Evolutionary conservation across 2,329 filamentous ascomycete species (phyloP).

Genomic region (Cordyceps sp.): DNA sequence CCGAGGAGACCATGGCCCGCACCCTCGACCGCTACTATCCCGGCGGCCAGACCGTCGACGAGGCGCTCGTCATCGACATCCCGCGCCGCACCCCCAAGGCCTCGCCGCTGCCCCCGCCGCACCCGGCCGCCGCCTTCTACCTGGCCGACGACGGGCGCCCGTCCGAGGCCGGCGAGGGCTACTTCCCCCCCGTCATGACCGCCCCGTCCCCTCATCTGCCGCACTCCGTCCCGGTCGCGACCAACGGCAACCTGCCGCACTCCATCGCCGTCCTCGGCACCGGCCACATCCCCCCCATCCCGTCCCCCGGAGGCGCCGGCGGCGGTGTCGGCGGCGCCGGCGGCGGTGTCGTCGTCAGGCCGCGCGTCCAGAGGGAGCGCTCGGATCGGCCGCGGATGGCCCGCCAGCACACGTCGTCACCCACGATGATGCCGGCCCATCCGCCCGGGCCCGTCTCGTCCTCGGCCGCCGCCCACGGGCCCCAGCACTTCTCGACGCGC

Average conservation of each 20-base stretch:
- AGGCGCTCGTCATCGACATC: slow-evolving; percentile 82
- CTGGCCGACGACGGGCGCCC: slow-evolving; percentile 47
- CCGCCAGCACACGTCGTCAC: slow-evolving; percentile 67
- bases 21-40: slow-evolving; percentile 73
- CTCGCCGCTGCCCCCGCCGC: slow-evolving; percentile 44
- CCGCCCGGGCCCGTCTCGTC: slow-evolving; percentile 16
- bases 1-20: slow-evolving; percentile 68
- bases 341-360: slow-evolving; percentile 9
- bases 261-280: slow-evolving; percentile 71
- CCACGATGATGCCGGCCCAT: slow-evolving; percentile 34
- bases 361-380: slow-evolving; percentile 38
- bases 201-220: slow-evolving; percentile 23
- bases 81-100: slow-evolving; percentile 66
- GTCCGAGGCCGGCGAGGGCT: slow-evolving; percentile 56
- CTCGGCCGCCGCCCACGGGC: slow-evolving; percentile 13
- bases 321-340: slow-evolving; percentile 20
- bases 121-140: slow-evolving; percentile 30
- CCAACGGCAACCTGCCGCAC: slow-evolving; percentile 23
- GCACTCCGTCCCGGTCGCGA: slow-evolving; percentile 19
- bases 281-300: slow-evolving; percentile 63
- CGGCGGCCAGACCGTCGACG: slow-evolving; percentile 71
- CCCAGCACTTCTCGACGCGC: slow-evolving; percentile 18
- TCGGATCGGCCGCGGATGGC: slow-evolving; percentile 42
- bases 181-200: slow-evolving; percentile 56
- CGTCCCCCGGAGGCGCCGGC: slow-evolving; percentile 68